Conservation (phyloP, 495 filamentous ascomycete species). For the Barbatosphaeria neglecta region DNA sequence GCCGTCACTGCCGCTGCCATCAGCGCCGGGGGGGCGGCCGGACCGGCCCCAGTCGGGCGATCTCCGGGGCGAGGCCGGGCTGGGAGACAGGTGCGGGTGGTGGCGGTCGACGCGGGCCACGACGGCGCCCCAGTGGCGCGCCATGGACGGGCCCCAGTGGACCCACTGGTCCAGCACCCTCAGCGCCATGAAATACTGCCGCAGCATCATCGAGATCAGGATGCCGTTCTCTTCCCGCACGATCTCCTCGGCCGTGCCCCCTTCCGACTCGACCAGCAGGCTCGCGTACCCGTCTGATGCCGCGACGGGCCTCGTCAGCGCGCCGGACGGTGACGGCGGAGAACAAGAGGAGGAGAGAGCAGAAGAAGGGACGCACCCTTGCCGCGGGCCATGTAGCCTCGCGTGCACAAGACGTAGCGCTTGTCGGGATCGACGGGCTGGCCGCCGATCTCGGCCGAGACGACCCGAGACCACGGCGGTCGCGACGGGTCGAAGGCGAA, state of each 20-base stretch:
- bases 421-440: constrained; percentile 46
- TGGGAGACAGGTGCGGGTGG: constrained; percentile 17
- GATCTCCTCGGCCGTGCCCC: constrained; percentile 62
- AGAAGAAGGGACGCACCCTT: constrained; percentile 34
- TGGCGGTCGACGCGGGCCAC: constrained; percentile 29
- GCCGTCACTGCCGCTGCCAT: too few species aligned
- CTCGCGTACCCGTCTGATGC: constrained; percentile 55
- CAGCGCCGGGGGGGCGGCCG: too few species aligned
- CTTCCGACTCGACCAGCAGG: constrained; percentile 55
- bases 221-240: constrained; percentile 80
- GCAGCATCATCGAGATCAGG: constrained; percentile 68
- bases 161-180: constrained; percentile 70
- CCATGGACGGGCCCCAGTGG: constrained; percentile 43
- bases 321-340: too few species aligned
- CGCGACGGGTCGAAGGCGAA: constrained; percentile 55
- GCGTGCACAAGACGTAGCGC: constrained; percentile 58
- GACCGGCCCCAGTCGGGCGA: constrained; percentile 3
- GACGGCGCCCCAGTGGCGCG: constrained; percentile 50
- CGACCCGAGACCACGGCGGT: constrained; percentile 49
- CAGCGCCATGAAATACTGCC: constrained; percentile 80
- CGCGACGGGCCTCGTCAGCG: not conserved
- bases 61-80: not conserved
- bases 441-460: constrained; percentile 46
- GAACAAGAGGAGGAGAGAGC: not conserved
- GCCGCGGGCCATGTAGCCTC: constrained; percentile 77